phyloP scores from a whole-genome alignment of 1,284 basidiomycete species.

The Ceratobasidium sp. region DNA sequence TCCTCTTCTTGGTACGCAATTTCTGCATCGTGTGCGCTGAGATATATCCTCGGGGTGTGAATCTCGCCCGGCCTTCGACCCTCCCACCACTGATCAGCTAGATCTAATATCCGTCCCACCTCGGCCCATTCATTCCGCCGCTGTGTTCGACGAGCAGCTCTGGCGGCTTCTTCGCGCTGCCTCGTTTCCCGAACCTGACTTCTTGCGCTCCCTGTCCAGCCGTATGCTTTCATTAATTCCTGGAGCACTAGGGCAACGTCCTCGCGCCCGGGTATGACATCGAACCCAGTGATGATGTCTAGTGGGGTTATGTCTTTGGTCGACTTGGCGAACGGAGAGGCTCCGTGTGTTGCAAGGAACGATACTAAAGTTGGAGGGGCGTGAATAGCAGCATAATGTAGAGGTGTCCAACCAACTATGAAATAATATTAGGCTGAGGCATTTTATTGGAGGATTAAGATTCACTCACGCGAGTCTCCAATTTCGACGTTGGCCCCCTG shows the following conservation, averaged over 20 bases:
- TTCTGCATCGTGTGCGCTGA: slow-evolving; percentile 37
- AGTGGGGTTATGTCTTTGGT: slow-evolving; percentile 81
- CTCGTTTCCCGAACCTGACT: slow-evolving; percentile 64
- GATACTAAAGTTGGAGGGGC: slow-evolving; percentile 92
- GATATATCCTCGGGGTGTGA: slow-evolving; percentile 28
- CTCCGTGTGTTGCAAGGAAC: slow-evolving; percentile 91
- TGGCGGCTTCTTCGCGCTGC: slow-evolving; percentile 66
- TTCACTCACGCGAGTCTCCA: slow-evolving; percentile 70
- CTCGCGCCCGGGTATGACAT: slow-evolving; percentile 79
- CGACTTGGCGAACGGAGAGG: slow-evolving; percentile 80
- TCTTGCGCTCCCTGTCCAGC: slow-evolving; percentile 70
- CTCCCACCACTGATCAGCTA: slow-evolving; percentile 74
- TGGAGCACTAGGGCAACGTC: slow-evolving; percentile 82
- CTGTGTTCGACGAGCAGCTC: slow-evolving; percentile 65
- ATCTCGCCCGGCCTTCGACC: slow-evolving; percentile 45
- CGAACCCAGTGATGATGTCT: slow-evolving; percentile 85
- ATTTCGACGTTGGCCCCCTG: slow-evolving; percentile 77
- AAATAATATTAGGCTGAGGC: background rate
- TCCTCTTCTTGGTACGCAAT: slow-evolving; percentile 49
- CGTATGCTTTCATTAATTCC: slow-evolving; percentile 80
- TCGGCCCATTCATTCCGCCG: slow-evolving; percentile 64
- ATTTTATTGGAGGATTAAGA: slow-evolving; percentile 19
- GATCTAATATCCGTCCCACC: slow-evolving; percentile 66
- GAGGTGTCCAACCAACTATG: slow-evolving; percentile 90
- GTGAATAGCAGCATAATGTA: slow-evolving; percentile 92